Percentiles rank a stretch among this genome's conserved stretches.
Conservation (phyloP, 192 early-diverging fungal species). For the Linnemannia elongata region DNA sequence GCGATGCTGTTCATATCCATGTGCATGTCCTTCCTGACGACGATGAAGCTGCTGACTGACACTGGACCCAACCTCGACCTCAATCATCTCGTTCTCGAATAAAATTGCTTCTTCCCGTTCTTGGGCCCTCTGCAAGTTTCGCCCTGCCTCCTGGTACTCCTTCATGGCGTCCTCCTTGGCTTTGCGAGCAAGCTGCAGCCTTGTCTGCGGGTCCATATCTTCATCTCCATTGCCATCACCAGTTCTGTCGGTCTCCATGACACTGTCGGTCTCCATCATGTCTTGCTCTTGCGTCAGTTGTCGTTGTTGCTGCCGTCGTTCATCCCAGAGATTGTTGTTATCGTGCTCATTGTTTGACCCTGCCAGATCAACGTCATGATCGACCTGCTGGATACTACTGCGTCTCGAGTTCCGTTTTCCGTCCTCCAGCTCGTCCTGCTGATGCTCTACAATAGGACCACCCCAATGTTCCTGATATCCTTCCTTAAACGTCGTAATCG, state of each 20-base stretch:
- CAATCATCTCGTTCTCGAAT: neutral
- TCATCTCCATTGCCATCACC: neutral
- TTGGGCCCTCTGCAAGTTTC: neutral
- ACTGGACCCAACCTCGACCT: neutral
- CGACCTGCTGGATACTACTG: neutral
- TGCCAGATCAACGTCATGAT: neutral
- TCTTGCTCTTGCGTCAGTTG: neutral
- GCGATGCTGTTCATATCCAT: too few relatives aligned
- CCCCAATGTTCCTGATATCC: neutral
- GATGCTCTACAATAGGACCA: neutral
- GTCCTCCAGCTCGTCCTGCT: neutral
- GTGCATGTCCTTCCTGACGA: neutral
- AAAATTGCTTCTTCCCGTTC: neutral
- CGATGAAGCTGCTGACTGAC: neutral
- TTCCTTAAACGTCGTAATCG: neutral
- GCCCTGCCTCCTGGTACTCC: neutral
- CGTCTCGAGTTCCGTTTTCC: neutral
- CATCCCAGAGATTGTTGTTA: neutral
- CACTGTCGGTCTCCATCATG: neutral
- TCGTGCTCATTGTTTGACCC: neutral
- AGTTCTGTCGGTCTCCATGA: neutral
- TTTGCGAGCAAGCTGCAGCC: neutral
- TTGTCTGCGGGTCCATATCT: neutral
- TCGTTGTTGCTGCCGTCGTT: neutral
- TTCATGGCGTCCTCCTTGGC: neutral